These are phyloP conservation scores for Rhodotorula glutinis DNA, from an alignment of 1,284 basidiomycete genomes.

Conservation along the genomic window DNA sequence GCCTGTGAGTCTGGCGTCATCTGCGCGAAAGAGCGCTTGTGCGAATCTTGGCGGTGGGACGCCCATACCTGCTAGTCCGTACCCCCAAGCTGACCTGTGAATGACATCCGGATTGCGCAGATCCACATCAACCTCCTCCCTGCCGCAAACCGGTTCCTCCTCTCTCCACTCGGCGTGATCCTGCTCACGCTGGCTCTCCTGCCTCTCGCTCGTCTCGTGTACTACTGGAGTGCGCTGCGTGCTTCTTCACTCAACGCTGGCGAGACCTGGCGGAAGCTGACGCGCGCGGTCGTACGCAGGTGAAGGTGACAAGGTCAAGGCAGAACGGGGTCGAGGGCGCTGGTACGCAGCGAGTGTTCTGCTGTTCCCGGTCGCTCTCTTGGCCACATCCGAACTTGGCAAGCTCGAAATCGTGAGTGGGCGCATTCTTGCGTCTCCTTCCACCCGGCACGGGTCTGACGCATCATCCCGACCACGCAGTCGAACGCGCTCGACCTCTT, in stretches of 20 bases:
- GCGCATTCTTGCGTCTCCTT: neutral
- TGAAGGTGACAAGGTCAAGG: slow-evolving; percentile 17
- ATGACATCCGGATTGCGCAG: slow-evolving; percentile 7
- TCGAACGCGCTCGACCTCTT: slow-evolving; percentile 23
- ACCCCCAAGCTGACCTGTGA: neutral
- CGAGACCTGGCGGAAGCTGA: neutral
- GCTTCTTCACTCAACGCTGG: neutral
- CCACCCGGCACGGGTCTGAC: too few species aligned
- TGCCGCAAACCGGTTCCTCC: slow-evolving; percentile 20
- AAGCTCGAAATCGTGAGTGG: slow-evolving; percentile 18
- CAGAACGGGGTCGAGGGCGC: slow-evolving; percentile 13
- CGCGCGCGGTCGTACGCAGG: neutral
- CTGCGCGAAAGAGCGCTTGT: too few species aligned
- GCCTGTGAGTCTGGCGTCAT: slow-evolving; percentile 17
- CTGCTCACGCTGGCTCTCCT: slow-evolving; percentile 32
- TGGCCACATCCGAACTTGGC: slow-evolving; percentile 18
- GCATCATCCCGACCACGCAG: neutral
- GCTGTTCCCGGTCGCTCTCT: slow-evolving; percentile 26
- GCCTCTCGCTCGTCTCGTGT: slow-evolving; percentile 33
- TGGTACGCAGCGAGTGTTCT: slow-evolving; percentile 27
- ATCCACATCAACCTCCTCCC: slow-evolving; percentile 42
- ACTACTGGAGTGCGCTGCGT: slow-evolving; percentile 15
- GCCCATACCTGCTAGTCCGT: too few species aligned
- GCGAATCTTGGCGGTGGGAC: too few species aligned
- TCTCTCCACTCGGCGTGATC: slow-evolving; percentile 32